These are phyloP conservation scores for Fusarium algeriense DNA, from an alignment of 2,329 filamentous ascomycete species.

Conservation along the genomic window DNA sequence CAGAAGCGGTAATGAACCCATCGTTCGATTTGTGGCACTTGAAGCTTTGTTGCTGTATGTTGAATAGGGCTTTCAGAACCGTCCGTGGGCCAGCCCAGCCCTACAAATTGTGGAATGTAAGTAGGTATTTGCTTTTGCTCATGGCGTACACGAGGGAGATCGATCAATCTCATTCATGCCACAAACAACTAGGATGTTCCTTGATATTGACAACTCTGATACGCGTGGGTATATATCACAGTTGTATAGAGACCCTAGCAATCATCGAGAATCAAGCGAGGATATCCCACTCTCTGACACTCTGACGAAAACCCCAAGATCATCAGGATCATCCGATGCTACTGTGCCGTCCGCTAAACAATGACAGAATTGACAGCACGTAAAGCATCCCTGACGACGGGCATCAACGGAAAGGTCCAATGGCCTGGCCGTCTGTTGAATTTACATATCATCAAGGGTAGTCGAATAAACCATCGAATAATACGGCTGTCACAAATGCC, in stretches of 20 bases:
- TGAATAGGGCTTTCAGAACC: not conserved
- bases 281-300: not conserved
- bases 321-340: not conserved
- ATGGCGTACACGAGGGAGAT: not conserved
- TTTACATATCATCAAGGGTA: slow-evolving; percentile 5
- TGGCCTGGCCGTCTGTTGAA: not conserved
- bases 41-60: not conserved
- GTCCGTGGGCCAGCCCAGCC: slow-evolving; percentile 28
- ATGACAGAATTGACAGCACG: slow-evolving; percentile 6
- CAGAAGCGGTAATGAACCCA: slow-evolving; percentile 23
- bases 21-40: slow-evolving; percentile 37
- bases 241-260: not conserved
- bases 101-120: not conserved
- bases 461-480: slow-evolving; percentile 5
- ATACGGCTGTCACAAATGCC: slow-evolving; percentile 1
- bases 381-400: not conserved
- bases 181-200: not conserved
- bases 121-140: slow-evolving; percentile 19
- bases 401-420: not conserved
- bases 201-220: not conserved
- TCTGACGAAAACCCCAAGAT: not conserved
- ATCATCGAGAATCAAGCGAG: not conserved
- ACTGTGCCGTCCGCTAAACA: not conserved
- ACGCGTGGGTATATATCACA: not conserved
- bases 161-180: not conserved